Evolutionary conservation across 2,329 filamentous ascomycete species (phyloP).

Genomic region (Nothopassalora personata): DNA sequence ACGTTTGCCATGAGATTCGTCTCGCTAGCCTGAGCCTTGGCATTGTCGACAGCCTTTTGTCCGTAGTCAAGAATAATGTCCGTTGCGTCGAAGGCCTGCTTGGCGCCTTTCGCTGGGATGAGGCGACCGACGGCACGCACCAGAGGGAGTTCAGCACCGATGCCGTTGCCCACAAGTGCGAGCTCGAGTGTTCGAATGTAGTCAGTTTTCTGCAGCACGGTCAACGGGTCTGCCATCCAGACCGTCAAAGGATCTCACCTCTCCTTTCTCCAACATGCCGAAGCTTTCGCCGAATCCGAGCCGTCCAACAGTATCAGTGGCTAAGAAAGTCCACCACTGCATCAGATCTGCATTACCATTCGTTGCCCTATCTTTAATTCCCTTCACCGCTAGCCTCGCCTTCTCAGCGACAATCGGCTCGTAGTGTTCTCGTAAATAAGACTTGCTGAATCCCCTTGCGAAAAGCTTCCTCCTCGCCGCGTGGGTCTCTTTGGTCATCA

Average conservation of each 20-base stretch:
- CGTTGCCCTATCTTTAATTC: slow-evolving; percentile 26
- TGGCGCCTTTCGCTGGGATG: slow-evolving; percentile 15
- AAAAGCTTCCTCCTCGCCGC: slow-evolving; percentile 34
- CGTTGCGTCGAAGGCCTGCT: slow-evolving; percentile 19
- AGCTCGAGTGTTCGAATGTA: background rate
- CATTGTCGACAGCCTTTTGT: slow-evolving; percentile 21
- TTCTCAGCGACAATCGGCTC: slow-evolving; percentile 33
- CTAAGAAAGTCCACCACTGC: slow-evolving; percentile 39
- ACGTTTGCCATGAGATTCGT: slow-evolving; percentile 25
- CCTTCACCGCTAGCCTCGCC: slow-evolving; percentile 26
- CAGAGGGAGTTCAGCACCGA: slow-evolving; percentile 29
- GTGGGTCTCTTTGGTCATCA: slow-evolving; percentile 34
- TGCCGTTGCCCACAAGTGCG: slow-evolving; percentile 20
- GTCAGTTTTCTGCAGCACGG: background rate
- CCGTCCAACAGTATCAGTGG: slow-evolving; percentile 35
- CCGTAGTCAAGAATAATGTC: slow-evolving; percentile 20
- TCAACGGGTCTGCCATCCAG: no score
- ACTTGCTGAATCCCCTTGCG: slow-evolving; percentile 33
- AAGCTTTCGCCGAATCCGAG: slow-evolving; percentile 39
- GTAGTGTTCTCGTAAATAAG: slow-evolving; percentile 33
- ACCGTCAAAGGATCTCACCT: slow-evolving; percentile 21
- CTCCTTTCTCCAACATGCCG: slow-evolving; percentile 33
- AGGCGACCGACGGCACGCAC: slow-evolving; percentile 18
- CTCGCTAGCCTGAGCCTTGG: slow-evolving; percentile 13
- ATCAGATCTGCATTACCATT: slow-evolving; percentile 33